Conservation (phyloP, 352 stramenopile genomes). For the Aphanomyces stellatus region DNA sequence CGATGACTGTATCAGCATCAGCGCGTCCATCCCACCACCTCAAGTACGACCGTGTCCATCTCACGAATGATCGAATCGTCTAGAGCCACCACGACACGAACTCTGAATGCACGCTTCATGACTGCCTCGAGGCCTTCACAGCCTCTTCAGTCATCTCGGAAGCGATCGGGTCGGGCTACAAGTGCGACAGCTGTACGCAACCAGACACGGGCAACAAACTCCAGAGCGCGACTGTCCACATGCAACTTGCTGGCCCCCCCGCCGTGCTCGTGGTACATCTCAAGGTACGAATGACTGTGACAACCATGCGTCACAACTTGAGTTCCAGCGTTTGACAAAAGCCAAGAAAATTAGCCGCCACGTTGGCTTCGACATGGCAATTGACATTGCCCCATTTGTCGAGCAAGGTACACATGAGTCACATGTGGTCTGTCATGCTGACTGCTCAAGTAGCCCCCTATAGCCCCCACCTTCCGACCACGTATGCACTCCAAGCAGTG, state of each 20-base stretch:
- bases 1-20: constrained; percentile 15
- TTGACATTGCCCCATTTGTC: constrained; percentile 48
- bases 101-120: not conserved
- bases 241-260: constrained; percentile 41
- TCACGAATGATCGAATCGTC: no score
- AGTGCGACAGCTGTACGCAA: constrained; percentile 7
- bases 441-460: constrained; percentile 16
- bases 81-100: not conserved
- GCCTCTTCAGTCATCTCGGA: not conserved
- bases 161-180: not conserved
- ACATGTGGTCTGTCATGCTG: not conserved
- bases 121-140: constrained; percentile 4
- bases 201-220: constrained; percentile 21
- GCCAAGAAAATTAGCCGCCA: constrained; percentile 54
- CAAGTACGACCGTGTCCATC: no score
- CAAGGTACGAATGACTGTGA: constrained; percentile 38
- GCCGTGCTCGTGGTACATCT: constrained; percentile 59
- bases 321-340: constrained; percentile 1
- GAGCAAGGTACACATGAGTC: constrained; percentile 10
- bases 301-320: not conserved
- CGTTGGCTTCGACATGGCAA: constrained; percentile 42
- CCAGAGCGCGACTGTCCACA: constrained; percentile 45
- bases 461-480: constrained; percentile 24
- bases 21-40: constrained; percentile 7
- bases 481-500: constrained; percentile 56